Base-by-base conservation (phyloP, 306 rosid species). In the Abrus precatorius region DNA sequence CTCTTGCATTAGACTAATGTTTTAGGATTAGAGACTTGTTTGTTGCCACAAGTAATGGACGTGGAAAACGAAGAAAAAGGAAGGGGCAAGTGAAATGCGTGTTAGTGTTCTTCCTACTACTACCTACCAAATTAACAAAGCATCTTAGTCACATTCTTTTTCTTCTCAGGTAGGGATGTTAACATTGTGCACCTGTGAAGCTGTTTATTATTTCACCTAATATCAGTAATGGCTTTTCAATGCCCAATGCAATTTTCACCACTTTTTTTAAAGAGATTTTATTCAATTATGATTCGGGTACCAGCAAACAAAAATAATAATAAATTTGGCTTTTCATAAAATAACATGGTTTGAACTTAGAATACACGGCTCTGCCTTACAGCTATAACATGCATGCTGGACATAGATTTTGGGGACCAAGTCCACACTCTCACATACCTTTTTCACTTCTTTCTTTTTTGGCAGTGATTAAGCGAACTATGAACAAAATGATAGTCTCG, bases 121-220 rank as follows among this genome's bases (percentile, higher is more conserved):
- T 45, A 83, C 83, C 86, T 83, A 83, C 41, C 72, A 79, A 66
- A 44, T 4, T 1, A 59, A 50, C 74, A 68, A 59, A 29, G 41
- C 41, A 59, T 69, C 72, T 30, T 1, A 36, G 20, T 59, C 85
- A 50, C 73, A 47, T 76, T 81, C 65, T 11, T n/a, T 67, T 47
- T n/a, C 86, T 78, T 82, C 77, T 8, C 13, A 14, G 33, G 2
- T 44, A 50, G 81, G 86, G 79, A 57, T 69, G 66, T 34, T 50
- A n/a, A 61, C 60, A 32, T 36, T 68, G 20, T 62, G 57, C 57
- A 50, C 81, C 47, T 57, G 85, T 80, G 89, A 76, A 75, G 5
- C 4, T 76, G 65, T 77, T 82, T 63, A 74, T 75, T 69, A 29
- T 71, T 44, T 75, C 68, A 82, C 76, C 84, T 69, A 75, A 70